Evolutionary conservation across 2,329 filamentous ascomycete species (phyloP), one percentile per base, ranked within the genome.

Genomic region (Stemphylium beticola): DNA sequence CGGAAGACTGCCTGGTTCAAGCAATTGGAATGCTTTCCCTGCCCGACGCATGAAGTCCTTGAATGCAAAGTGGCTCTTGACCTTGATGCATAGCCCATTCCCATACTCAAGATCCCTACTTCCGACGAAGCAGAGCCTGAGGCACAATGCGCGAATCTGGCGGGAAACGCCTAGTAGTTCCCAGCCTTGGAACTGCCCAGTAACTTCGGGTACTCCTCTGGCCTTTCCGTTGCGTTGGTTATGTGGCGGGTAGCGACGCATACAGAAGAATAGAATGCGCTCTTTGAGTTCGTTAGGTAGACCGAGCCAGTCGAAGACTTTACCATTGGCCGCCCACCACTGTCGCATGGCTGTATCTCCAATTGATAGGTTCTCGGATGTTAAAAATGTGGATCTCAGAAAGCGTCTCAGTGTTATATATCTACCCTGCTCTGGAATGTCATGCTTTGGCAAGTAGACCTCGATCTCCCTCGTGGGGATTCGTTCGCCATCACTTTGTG

Each of bases 211-310:
- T 0, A 57, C 41, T 0, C 49, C 58, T 7, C 9, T 41, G 0
- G 4, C 8, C 4, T 33, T 22, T 4, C 32, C 38, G n/a, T 29
- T 14, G 18, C 4, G 17, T 10, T 42, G 0, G 8, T 6, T 5
- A 14, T 12, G 15, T 1, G 37, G 8, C 11, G 14, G 45, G 10
- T 46, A 48, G 4, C 39, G 53, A 17, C 56, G 39, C 34, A 71
- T 51, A 11, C 66, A 69, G 37, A 51, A 63, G 4, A 58, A 44
- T 1, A 73, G 31, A 22, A 72, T 47, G 11, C 57, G 40, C 26
- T 67, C 64, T 32, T 73, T 73, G 0, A 73, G 29, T 20, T 74
- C 70, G 0, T 58, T 68, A 0, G 71, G 62, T 1, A 73, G 45
- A 2, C 8, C 38, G 0, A 15, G 33, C 70, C 68, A 74, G 10